Conservation (phyloP, 2,329 filamentous ascomycete species). For the Penicillium aurantiogriseum region DNA sequence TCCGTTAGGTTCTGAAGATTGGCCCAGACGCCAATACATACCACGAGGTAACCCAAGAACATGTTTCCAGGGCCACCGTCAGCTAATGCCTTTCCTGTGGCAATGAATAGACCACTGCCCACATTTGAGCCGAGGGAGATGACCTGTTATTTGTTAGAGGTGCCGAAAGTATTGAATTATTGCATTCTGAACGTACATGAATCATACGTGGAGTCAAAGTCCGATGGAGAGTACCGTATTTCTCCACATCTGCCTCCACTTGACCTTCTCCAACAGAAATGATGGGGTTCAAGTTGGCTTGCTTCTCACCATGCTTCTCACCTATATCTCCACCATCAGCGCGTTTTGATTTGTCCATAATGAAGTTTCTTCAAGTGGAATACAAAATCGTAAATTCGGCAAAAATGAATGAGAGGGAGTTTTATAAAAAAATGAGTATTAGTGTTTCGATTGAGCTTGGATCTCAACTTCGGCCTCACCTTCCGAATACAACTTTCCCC, state of each 20-base stretch:
- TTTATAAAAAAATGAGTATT: no score
- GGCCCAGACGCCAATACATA: slow-evolving; percentile 33
- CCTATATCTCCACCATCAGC: background rate
- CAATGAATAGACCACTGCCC: slow-evolving; percentile 20
- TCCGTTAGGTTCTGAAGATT: slow-evolving; percentile 37
- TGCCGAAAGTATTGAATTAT: no score
- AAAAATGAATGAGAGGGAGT: no score
- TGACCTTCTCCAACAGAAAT: background rate
- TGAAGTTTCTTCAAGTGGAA: no score
- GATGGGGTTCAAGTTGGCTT: background rate
- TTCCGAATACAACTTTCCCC: background rate
- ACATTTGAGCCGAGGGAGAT: slow-evolving; percentile 14
- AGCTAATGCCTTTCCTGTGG: slow-evolving; percentile 24
- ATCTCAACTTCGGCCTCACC: background rate
- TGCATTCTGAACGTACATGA: slow-evolving; percentile 12
- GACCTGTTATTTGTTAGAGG: background rate
- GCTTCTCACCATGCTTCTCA: background rate
- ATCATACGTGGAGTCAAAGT: slow-evolving; percentile 28
- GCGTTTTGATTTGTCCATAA: background rate
- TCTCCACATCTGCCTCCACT: background rate
- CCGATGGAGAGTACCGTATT: background rate
- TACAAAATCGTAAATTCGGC: no score
- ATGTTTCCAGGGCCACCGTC: slow-evolving; percentile 35
- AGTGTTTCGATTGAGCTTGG: no score
- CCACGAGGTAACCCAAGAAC: slow-evolving; percentile 33